Conservation (phyloP, 345 rosid genomes). For the Moricandia arvensis region DNA sequence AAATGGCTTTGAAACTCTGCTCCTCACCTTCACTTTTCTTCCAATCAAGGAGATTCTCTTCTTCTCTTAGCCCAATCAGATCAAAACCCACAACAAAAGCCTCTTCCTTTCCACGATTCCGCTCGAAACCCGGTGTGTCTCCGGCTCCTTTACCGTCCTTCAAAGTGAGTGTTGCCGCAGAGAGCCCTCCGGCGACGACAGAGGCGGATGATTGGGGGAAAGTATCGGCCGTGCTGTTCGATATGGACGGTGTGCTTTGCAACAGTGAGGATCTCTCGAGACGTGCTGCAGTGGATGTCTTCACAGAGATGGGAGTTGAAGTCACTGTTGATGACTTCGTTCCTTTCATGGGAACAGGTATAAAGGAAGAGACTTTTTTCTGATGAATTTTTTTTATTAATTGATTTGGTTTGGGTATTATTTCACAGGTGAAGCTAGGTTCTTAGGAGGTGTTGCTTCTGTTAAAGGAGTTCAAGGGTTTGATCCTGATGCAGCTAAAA, state of each 20-base stretch:
- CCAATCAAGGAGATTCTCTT: constrained; percentile 25
- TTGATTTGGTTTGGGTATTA: not conserved
- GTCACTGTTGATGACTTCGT: constrained; percentile 81
- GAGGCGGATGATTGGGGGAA: constrained; percentile 55
- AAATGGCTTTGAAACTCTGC: constrained; percentile 31
- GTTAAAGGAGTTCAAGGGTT: constrained; percentile 73
- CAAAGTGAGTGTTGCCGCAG: constrained; percentile 25
- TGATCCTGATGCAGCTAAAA: constrained; percentile 63
- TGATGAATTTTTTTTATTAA: not conserved
- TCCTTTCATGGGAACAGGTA: constrained; percentile 92
- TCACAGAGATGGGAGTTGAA: constrained; percentile 82
- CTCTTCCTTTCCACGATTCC: not conserved
- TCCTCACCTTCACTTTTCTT: constrained; percentile 23
- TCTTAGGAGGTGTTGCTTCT: constrained; percentile 92
- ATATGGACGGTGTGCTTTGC: constrained; percentile 92
- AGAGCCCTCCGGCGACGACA: constrained; percentile 23
- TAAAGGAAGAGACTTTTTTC: not conserved
- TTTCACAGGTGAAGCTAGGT: constrained; percentile 76
- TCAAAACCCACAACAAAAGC: not conserved
- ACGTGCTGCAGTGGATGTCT: constrained; percentile 83
- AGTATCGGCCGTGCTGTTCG: constrained; percentile 87
- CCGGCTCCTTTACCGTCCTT: constrained; percentile 1
- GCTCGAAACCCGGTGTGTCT: not conserved
- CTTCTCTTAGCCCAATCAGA: not conserved
- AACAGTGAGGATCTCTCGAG: constrained; percentile 89